A percentile compares a stretch with the other conserved stretches of the same genome.
Evolutionary conservation across 208 protist species (phyloP).

Genomic region (Strigomonas galati): DNA sequence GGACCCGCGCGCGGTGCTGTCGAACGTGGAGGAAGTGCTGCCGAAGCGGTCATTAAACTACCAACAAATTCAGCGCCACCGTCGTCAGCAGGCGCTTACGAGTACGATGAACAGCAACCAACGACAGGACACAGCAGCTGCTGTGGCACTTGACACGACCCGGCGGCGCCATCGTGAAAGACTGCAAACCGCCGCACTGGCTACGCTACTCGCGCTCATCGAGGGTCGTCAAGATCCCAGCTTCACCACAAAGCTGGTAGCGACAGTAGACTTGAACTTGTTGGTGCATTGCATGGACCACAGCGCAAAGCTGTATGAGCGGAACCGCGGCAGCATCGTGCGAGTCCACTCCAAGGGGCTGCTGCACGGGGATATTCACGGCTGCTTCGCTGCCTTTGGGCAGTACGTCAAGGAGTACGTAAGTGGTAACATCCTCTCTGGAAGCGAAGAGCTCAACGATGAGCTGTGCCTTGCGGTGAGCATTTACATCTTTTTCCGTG

Average conservation of each 20-base stretch:
- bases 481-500: constrained; percentile 65
- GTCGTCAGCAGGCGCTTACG: neutral
- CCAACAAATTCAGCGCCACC: neutral
- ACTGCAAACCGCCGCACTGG: constrained; percentile 29
- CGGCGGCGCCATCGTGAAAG: constrained; percentile 16
- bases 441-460: constrained; percentile 47
- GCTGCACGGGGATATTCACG: constrained; percentile 24
- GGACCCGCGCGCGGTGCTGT: constrained; percentile 16
- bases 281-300: constrained; percentile 39
- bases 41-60: constrained; percentile 7
- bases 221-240: constrained; percentile 50
- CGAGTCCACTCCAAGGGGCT: constrained; percentile 24
- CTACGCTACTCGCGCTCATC: constrained; percentile 46
- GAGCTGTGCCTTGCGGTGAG: constrained; percentile 42
- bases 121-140: neutral
- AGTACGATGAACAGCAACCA: neutral
- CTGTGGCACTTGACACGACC: neutral
- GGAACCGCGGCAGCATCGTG: constrained; percentile 25
- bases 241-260: constrained; percentile 30
- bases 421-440: constrained; percentile 25
- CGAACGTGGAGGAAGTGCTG: constrained; percentile 19
- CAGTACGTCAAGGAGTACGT: constrained; percentile 44
- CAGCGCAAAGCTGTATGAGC: constrained; percentile 36
- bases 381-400: constrained; percentile 17
- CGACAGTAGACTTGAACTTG: constrained; percentile 34